Conservation (phyloP, 1,284 basidiomycete species). For the Mycosarcoma mackinlayi region DNA sequence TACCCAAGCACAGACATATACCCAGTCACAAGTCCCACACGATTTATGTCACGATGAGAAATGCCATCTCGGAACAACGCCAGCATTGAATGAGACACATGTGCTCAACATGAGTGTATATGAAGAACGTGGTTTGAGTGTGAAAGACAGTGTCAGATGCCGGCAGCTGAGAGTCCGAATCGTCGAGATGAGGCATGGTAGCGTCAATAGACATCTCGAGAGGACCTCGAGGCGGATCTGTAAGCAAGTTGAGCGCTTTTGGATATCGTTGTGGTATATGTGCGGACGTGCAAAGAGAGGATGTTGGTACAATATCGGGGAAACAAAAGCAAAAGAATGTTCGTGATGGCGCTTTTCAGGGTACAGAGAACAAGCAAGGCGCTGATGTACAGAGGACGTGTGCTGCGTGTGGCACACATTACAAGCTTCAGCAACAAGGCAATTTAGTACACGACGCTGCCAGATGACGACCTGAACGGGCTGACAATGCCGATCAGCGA, state of each 20-base stretch:
- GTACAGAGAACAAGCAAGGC: constrained; percentile 2
- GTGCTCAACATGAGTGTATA: not conserved
- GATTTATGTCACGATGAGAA: not conserved
- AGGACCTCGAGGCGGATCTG: no score
- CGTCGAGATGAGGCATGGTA: no score
- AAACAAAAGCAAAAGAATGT: no score
- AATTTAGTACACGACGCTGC: constrained; percentile 30
- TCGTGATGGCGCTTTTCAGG: not conserved
- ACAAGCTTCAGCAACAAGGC: not conserved
- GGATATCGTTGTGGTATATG: constrained; percentile 24
- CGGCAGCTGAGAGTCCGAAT: not conserved
- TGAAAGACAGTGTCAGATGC: constrained; percentile 16
- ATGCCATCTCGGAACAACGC: not conserved
- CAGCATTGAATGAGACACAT: not conserved
- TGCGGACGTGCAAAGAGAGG: constrained; percentile 14
- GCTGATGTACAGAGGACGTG: constrained; percentile 3
- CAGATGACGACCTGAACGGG: constrained; percentile 5
- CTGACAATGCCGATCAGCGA: constrained; percentile 17
- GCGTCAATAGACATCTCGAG: no score
- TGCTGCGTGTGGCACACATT: not conserved
- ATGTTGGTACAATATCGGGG: constrained; percentile 18
- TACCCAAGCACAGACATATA: constrained; percentile 10
- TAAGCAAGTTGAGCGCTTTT: constrained; percentile 6
- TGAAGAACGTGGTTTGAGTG: constrained; percentile 1
- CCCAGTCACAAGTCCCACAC: not conserved